Evolutionary conservation across 176 grass and related monocot genomes (phyloP), one percentile per base, ranked within the genome.

Genomic region (Ensete ventricosum): DNA sequence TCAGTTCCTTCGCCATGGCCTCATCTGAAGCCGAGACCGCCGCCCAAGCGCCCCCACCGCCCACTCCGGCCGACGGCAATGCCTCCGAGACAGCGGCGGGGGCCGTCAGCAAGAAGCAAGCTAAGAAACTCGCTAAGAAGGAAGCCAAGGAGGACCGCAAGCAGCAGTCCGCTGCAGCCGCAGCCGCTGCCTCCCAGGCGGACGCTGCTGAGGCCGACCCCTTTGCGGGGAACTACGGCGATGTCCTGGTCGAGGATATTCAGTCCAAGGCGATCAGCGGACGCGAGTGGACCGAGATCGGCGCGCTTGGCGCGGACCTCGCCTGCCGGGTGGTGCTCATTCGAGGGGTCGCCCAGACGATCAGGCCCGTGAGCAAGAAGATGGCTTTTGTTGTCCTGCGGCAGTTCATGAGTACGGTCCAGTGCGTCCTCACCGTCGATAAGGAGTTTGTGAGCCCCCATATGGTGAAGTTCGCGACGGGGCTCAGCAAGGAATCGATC

Each of bases 331-430:
- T 62, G 2, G 90, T 98, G 23, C 81, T 98, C n/a, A 82, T 93
- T 75, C 86, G 94, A 7, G 94, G 90, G 4, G 69, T 52, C 3
- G 84, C 86, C 60, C 90, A 93, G 50, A 73, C 72, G 0, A 83
- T 93, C 73, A 82, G 90, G 21, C 90, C 88, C 0, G 90, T 93
- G 34, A 85, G 90, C 84, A 98, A 91, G 88, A 98, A 97, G 83
- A 97, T 93, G 94, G 94, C 88, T 2, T 98, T 98, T 81, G 52
- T 93, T 7, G 94, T 98, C 26, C 54, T 98, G 26, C 83, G 94
- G 57, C 82, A 91, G 64, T 71, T 69, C 80, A 89, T 87, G 88
- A 89, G 82, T 88, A 98, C 90, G 1, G 86, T 98, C 8, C 94
- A 93, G 84, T 93, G 94, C 75, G 86, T 98, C 21, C 85, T 98